Conservation (phyloP, 2,329 filamentous ascomycete genomes). For the Fusarium buharicum region DNA sequence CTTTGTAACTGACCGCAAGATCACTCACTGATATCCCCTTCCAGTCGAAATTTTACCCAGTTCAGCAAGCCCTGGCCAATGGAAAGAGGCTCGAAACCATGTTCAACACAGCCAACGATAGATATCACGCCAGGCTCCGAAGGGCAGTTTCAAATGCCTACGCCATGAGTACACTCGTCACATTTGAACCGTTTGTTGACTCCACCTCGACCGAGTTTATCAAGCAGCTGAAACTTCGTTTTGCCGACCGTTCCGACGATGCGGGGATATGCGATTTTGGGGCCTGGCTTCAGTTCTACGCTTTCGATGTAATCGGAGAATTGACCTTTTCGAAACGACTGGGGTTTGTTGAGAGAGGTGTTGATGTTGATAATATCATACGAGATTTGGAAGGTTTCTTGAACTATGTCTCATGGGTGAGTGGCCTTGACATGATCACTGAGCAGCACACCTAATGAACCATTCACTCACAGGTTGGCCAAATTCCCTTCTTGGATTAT, state of each 20-base stretch:
- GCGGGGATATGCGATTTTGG: constrained; percentile 62
- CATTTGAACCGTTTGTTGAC: constrained; percentile 53
- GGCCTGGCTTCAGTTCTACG: constrained; percentile 80
- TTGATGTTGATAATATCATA: constrained; percentile 79
- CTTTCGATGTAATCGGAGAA: constrained; percentile 82
- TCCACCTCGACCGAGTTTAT: constrained; percentile 38
- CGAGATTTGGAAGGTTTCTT: constrained; percentile 70
- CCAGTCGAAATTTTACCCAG: constrained; percentile 44
- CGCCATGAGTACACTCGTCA: constrained; percentile 54
- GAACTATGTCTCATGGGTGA: constrained; percentile 74
- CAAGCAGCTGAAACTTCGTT: constrained; percentile 23
- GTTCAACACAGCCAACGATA: constrained; percentile 54
- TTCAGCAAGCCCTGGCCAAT: constrained; percentile 45
- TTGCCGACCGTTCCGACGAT: not conserved
- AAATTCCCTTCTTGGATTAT: constrained; percentile 76
- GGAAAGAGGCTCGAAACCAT: constrained; percentile 45
- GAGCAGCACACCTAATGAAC: not conserved
- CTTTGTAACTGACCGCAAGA: not conserved
- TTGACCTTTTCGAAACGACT: constrained; percentile 79
- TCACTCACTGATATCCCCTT: no score
- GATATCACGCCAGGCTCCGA: constrained; percentile 54
- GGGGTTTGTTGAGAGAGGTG: constrained; percentile 77
- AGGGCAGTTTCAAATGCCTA: constrained; percentile 53
- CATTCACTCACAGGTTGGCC: constrained; percentile 64
- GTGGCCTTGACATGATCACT: not conserved